Conservation (phyloP, 2,329 filamentous ascomycete species). For the Byssothecium circinans region DNA sequence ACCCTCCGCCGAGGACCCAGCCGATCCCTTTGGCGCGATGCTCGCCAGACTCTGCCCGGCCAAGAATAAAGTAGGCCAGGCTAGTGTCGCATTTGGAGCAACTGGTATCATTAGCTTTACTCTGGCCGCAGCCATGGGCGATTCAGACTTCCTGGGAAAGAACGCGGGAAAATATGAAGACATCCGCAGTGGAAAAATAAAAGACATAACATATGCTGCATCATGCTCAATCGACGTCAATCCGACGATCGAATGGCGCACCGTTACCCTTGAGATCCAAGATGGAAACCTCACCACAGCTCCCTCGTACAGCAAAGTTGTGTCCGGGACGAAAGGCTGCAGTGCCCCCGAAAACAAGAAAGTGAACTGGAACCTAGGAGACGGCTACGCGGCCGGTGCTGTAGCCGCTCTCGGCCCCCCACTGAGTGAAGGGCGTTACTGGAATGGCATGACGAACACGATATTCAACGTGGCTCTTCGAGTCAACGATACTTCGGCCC, state of each 20-base stretch:
- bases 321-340: conserved; percentile 6
- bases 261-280: conserved; percentile 6
- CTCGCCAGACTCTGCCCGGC: conserved; percentile 4
- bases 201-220: conserved; percentile 5
- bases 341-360: background rate
- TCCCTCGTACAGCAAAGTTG: conserved; percentile 6
- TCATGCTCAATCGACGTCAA: conserved; percentile 5
- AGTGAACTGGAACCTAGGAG: conserved; percentile 5
- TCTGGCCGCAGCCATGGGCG: conserved; percentile 7
- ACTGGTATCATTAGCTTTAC: conserved; percentile 5
- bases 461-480: conserved; percentile 6
- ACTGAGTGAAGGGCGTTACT: conserved; percentile 9
- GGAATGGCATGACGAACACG: conserved; percentile 9
- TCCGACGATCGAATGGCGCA: conserved; percentile 9
- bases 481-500: conserved; percentile 5
- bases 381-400: conserved; percentile 7
- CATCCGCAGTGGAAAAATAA: background rate
- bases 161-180: conserved; percentile 6
- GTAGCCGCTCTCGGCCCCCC: conserved; percentile 5
- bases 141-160: conserved; percentile 3
- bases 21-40: conserved; percentile 5
- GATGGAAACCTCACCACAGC: conserved; percentile 4
- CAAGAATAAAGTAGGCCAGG: conserved; percentile 2
- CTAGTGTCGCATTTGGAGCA: conserved; percentile 4
- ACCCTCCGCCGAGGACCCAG: conserved; percentile 2